Conservation (phyloP, 768 basidiomycete species). For the Asterophora parasitica region DNA sequence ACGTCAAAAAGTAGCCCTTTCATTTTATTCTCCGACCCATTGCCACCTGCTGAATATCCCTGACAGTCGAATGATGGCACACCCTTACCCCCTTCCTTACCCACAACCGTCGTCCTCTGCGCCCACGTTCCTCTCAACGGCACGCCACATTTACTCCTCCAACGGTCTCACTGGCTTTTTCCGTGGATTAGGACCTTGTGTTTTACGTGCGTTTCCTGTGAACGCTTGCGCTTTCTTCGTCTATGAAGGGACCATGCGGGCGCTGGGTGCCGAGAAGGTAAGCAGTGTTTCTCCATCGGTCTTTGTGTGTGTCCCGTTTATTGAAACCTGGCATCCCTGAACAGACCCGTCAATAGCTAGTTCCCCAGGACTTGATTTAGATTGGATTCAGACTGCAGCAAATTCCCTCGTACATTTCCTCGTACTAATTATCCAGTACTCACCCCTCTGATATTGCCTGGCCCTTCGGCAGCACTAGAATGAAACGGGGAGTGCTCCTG, state of each 20-base stretch:
- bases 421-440: neutral
- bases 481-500: no score
- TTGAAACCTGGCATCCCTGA: constrained; percentile 13
- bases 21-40: constrained; percentile 1
- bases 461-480: no score
- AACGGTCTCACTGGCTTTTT: constrained; percentile 56
- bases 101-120: constrained; percentile 25
- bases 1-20: constrained; percentile 68
- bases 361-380: constrained; percentile 9
- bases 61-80: constrained; percentile 60
- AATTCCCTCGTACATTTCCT: neutral
- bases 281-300: constrained; percentile 9
- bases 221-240: constrained; percentile 79
- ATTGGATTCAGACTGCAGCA: neutral
- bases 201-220: constrained; percentile 71
- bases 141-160: constrained; percentile 46
- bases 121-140: constrained; percentile 43
- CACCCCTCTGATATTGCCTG: no score
- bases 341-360: constrained; percentile 39
- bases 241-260: constrained; percentile 69
- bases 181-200: constrained; percentile 62
- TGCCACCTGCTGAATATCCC: constrained; percentile 10
- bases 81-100: constrained; percentile 43
- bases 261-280: constrained; percentile 64
- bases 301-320: constrained; percentile 1